These are phyloP conservation scores for Cladosporium oxysporum DNA, from an alignment of 2,329 filamentous ascomycete species.

Conservation along the genomic window DNA sequence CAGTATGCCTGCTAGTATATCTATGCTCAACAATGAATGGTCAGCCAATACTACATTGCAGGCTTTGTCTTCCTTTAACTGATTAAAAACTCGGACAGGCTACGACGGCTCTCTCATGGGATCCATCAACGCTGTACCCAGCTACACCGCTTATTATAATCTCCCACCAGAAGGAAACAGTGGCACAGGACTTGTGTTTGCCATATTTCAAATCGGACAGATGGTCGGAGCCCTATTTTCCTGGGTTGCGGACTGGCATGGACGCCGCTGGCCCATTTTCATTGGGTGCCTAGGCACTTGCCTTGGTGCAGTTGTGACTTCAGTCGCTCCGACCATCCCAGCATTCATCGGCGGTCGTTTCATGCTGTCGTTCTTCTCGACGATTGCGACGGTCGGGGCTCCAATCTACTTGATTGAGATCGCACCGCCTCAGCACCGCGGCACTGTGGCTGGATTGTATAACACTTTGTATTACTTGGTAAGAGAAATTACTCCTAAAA, in stretches of 20 bases:
- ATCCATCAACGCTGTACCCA: conserved; percentile 54
- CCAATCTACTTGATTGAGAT: conserved; percentile 31
- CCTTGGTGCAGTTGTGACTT: conserved; percentile 3
- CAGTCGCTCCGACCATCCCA: background rate
- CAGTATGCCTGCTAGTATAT: conserved; percentile 37
- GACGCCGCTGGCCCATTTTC: conserved; percentile 57
- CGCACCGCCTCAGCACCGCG: conserved; percentile 35
- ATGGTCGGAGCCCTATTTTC: conserved; percentile 50
- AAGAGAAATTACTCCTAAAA: background rate
- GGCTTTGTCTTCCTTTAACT: conserved; percentile 16
- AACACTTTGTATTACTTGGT: conserved; percentile 43
- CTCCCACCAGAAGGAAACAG: conserved; percentile 48
- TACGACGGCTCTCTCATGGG: conserved; percentile 40
- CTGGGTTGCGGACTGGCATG: conserved; percentile 42
- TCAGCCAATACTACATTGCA: conserved; percentile 39
- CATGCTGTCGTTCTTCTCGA: conserved; percentile 31
- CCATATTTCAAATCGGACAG: conserved; percentile 48
- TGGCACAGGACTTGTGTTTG: conserved; percentile 45
- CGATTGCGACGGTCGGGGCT: conserved; percentile 12
- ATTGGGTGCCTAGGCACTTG: conserved; percentile 44
- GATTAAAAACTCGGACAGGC: background rate
- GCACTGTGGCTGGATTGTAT: conserved; percentile 59
- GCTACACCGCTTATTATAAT: conserved; percentile 52
- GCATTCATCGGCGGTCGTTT: conserved; percentile 51
- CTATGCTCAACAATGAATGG: conserved; percentile 30